Evolutionary conservation across 345 rosid species (phyloP), one percentile per base, ranked within the genome.

Genomic region (Cardamine occulta): DNA sequence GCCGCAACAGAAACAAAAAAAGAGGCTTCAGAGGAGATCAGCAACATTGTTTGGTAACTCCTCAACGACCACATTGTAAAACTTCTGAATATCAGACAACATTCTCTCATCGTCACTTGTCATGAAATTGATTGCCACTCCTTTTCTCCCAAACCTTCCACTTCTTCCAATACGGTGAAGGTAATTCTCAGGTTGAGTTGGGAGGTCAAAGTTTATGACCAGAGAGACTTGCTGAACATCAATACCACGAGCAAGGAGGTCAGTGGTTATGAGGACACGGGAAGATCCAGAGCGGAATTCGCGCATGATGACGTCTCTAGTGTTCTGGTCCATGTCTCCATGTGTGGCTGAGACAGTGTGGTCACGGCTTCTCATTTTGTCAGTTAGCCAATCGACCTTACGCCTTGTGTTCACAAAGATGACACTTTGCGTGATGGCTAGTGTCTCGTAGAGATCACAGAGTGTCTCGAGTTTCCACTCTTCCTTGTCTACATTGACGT

Each of bases 261-360:
- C 96, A 0, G 93, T 93, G 19, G 95, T 93, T 32, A 90, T 90
- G 35, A 90, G 94, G 5, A 93, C 95, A 9, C 98, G 91, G 18
- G 95, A 93, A 0, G 98, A 93, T 0, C 96, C 95, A 23, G 95
- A 93, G 7, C 98, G 84, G 78, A 93, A 90, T 63, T 88, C 94
- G 0, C 90, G 83, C 96, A 88, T 90, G 74, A 92, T 92, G 42
- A 92, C 86, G 70, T 92, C 97, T 47, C 93, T 86, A 0, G 92
- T 88, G 83, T 87, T 90, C 86, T 92, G 96, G 73, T 92, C 96
- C 96, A 89, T 92, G 86, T 91, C 93, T 70, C 97, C 97, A 21
- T 91, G 97, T 21, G 97, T 92, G 7, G 97, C 96, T 29, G 96
- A 93, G 19, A 93, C 93, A 0, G 96, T 92, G 80, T 93, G 98